Evolutionary conservation across 148 eudicot species (phyloP).

Genomic region (Polygonum aviculare): DNA sequence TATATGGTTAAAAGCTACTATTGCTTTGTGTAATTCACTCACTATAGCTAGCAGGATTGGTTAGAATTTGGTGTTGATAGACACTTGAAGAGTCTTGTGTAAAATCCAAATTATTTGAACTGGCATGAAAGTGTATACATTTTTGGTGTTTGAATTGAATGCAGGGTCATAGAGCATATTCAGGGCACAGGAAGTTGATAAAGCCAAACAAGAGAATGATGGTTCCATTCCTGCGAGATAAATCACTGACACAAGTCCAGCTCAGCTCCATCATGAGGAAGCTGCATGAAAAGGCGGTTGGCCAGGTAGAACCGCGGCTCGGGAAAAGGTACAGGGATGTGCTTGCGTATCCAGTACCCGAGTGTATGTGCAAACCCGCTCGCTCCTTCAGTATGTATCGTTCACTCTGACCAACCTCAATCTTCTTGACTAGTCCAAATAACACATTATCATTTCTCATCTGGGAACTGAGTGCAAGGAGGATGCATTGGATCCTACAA

Average conservation of each 20-base stretch:
- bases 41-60: too few relatives aligned
- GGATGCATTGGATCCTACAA: background rate
- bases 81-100: background rate
- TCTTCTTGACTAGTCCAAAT: background rate
- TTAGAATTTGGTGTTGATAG: too few relatives aligned
- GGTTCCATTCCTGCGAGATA: conserved; percentile 45
- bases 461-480: background rate
- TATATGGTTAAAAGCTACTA: too few relatives aligned
- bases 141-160: background rate
- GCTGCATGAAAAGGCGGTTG: conserved; percentile 47
- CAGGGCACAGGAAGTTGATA: conserved; percentile 63
- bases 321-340: conserved; percentile 53
- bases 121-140: background rate
- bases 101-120: background rate
- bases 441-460: background rate
- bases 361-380: conserved; percentile 56
- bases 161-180: conserved; percentile 74
- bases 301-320: conserved; percentile 56
- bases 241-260: conserved; percentile 27
- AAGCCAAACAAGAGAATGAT: conserved; percentile 69
- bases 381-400: background rate
- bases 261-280: conserved; percentile 33
- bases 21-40: background rate
- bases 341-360: conserved; percentile 64
- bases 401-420: background rate